Base-by-base conservation (phyloP, 75 land plant species). In the Isoetes taiwanensis region DNA sequence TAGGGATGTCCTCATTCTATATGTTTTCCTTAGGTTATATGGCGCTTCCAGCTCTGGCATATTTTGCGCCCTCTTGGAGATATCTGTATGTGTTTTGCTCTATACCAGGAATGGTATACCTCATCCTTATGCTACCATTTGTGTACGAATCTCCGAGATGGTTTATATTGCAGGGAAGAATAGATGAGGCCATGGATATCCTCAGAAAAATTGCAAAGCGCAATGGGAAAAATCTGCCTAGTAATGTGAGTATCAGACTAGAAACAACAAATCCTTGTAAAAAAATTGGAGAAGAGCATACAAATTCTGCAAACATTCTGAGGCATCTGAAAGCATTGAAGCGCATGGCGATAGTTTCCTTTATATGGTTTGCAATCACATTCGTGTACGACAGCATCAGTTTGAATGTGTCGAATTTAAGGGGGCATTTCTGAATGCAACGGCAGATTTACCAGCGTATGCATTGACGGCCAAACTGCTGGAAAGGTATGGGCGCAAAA, bases 321-420 rank as follows among this genome's bases (percentile, higher is more conserved):
- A n/a, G n/a, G n/a, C n/a, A n/a, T n/a, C n/a, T n/a, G n/a, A n/a
- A n/a, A n/a, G n/a, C n/a, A n/a, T n/a, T n/a, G n/a, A n/a, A n/a
- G n/a, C n/a, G n/a, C n/a, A n/a, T n/a, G n/a, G n/a, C n/a, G n/a
- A n/a, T n/a, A n/a, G n/a, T n/a, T n/a, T n/a, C n/a, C n/a, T n/a
- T n/a, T n/a, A n/a, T n/a, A n/a, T n/a, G n/a, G n/a, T n/a, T n/a
- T n/a, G n/a, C n/a, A n/a, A n/a, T n/a, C n/a, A n/a, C n/a, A n/a
- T n/a, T n/a, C n/a, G n/a, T n/a, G n/a, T 76, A 76, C 62, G 72
- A 76, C 12, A 76, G 79, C 1, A 37, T 76, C 5, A 69, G 62
- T 10, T 58, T 76, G 4, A 76, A 76, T 17, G 72, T 76, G 0
- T 71, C 60, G 40, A 76, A 76, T 50, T 54, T 73, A 0, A n/a